phyloP scores from a whole-genome alignment of 345 rosid species.

The Theobroma cacao region DNA sequence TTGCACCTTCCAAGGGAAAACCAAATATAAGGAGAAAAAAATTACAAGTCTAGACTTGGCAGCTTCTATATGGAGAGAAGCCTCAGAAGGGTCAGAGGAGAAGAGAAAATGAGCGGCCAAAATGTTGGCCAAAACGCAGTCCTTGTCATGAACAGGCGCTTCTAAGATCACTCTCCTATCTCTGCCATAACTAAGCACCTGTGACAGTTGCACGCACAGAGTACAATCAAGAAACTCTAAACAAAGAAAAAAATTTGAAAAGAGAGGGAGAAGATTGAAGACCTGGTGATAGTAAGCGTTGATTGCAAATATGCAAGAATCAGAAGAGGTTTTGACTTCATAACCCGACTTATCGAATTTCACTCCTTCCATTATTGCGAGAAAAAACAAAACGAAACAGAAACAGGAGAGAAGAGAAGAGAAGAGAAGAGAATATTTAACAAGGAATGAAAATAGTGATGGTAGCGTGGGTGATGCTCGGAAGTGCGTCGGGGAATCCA shows the following conservation, averaged over 20 bases:
- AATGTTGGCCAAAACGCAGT: conserved; percentile 72
- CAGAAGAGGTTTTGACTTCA: conserved; percentile 56
- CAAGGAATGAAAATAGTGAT: neutral
- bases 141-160: conserved; percentile 56
- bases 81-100: conserved; percentile 43
- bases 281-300: conserved; percentile 76
- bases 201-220: conserved; percentile 12
- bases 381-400: neutral
- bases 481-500: neutral
- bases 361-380: conserved; percentile 36
- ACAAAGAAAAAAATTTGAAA: neutral
- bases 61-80: conserved; percentile 39
- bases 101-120: conserved; percentile 73
- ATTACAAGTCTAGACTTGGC: conserved; percentile 60
- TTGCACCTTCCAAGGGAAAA: neutral
- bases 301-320: conserved; percentile 65
- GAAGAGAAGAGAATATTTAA: too few species aligned
- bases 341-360: conserved; percentile 80
- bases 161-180: conserved; percentile 59
- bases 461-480: neutral
- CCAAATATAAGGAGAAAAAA: neutral
- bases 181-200: conserved; percentile 78
- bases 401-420: neutral
- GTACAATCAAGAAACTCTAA: neutral
- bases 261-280: neutral